Evolutionary conservation across 345 rosid genomes (phyloP).

Genomic region (Nephelium lappaceum): DNA sequence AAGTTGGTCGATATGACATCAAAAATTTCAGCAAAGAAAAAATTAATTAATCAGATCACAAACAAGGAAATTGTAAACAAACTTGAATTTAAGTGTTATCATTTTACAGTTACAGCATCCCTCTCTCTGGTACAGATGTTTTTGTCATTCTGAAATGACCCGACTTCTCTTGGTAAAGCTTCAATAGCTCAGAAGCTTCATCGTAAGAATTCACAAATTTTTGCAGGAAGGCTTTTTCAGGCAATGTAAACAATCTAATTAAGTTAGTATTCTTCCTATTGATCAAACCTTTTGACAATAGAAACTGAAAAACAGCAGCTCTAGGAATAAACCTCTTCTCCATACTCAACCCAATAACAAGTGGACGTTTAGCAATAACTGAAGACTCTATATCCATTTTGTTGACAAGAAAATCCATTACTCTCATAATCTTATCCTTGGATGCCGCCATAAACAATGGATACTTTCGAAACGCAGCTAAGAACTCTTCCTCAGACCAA

Average conservation of each 20-base stretch:
- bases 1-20: background rate
- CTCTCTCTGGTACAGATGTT: background rate
- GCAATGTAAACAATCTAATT: background rate
- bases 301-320: background rate
- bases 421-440: slow-evolving; percentile 16
- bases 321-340: slow-evolving; percentile 20
- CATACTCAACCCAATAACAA: background rate
- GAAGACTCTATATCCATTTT: slow-evolving; percentile 21
- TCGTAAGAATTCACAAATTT: slow-evolving; percentile 1
- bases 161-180: slow-evolving; percentile 1
- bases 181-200: slow-evolving; percentile 16
- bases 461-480: slow-evolving; percentile 15
- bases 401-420: slow-evolving; percentile 28
- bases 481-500: slow-evolving; percentile 28
- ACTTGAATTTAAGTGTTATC: background rate
- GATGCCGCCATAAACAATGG: slow-evolving; percentile 17
- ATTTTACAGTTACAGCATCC: background rate
- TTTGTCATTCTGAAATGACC: background rate
- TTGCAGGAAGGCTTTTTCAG: background rate
- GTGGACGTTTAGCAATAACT: background rate
- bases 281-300: slow-evolving; percentile 10
- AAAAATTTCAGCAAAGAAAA: too few relatives aligned
- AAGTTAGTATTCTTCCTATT: background rate
- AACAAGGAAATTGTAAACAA: background rate
- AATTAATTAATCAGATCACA: too few relatives aligned